These are phyloP conservation scores for Williopsis jadinii DNA, from an alignment of 1,139 yeast species.

Conservation along the genomic window DNA sequence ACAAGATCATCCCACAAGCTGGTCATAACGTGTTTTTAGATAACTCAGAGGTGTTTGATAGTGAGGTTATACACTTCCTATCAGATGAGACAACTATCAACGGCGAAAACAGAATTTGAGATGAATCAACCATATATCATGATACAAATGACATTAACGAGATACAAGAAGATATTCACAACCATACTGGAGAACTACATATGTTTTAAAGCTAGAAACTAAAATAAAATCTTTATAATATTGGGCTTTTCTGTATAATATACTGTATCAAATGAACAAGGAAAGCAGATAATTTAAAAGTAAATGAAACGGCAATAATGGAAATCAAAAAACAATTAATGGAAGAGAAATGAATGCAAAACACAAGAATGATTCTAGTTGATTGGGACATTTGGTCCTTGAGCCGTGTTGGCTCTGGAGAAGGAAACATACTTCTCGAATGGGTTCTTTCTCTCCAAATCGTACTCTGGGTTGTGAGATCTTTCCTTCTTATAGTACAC, in stretches of 20 bases:
- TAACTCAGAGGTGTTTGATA: constrained; percentile 58
- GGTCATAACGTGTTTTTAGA: constrained; percentile 82
- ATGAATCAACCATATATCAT: background rate
- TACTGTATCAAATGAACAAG: background rate
- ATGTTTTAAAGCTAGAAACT: too few species aligned
- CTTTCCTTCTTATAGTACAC: constrained; percentile 37
- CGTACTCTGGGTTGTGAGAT: constrained; percentile 55
- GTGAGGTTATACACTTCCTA: constrained; percentile 38
- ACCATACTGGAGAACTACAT: too few species aligned
- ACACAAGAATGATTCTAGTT: background rate
- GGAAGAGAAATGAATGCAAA: too few species aligned
- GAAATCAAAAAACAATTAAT: too few species aligned
- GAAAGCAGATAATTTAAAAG: too few species aligned
- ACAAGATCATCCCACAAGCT: constrained; percentile 43
- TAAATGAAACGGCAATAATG: too few species aligned
- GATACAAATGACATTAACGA: background rate
- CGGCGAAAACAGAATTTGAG: too few species aligned
- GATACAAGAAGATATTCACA: background rate
- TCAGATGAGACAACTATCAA: background rate
- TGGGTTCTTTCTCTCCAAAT: constrained; percentile 55
- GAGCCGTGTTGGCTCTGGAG: constrained; percentile 33
- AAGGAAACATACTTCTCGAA: constrained; percentile 56
- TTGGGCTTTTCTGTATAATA: background rate
- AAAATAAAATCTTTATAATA: too few species aligned
- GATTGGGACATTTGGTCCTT: constrained; percentile 3